phyloP scores from a whole-genome alignment of 192 early-diverging fungal genomes.

The Anaeromyces robustus region DNA sequence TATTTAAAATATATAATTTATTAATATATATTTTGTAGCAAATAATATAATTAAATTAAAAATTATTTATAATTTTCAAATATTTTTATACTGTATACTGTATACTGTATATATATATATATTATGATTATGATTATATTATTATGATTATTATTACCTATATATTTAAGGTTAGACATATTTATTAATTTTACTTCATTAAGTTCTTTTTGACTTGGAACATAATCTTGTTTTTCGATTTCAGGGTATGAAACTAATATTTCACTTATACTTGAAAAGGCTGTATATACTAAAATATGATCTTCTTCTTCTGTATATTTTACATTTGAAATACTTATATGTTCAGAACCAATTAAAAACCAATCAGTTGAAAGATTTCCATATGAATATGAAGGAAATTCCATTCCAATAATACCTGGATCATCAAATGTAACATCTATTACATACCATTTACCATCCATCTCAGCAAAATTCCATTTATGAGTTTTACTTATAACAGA shows the following conservation, averaged over 20 bases:
- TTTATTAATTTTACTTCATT: neutral
- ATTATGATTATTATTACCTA: no score
- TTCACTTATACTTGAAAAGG: neutral
- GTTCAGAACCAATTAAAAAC: neutral
- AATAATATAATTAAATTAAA: no score
- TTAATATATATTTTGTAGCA: no score
- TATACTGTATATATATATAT: no score
- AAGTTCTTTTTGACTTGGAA: neutral
- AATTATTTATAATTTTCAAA: no score
- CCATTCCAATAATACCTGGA: neutral
- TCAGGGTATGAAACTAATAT: neutral
- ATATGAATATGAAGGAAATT: neutral
- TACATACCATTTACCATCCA: neutral
- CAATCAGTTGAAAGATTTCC: neutral
- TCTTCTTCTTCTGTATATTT: neutral
- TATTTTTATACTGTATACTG: no score
- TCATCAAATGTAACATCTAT: neutral
- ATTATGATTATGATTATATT: no score
- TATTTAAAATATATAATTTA: no score
- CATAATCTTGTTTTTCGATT: neutral
- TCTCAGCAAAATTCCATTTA: neutral
- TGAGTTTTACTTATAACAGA: neutral
- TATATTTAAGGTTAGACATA: neutral
- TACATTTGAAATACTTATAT: neutral
- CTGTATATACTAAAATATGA: neutral